Base-by-base conservation (phyloP, 164 flowering plant species). In the Sedum album region DNA sequence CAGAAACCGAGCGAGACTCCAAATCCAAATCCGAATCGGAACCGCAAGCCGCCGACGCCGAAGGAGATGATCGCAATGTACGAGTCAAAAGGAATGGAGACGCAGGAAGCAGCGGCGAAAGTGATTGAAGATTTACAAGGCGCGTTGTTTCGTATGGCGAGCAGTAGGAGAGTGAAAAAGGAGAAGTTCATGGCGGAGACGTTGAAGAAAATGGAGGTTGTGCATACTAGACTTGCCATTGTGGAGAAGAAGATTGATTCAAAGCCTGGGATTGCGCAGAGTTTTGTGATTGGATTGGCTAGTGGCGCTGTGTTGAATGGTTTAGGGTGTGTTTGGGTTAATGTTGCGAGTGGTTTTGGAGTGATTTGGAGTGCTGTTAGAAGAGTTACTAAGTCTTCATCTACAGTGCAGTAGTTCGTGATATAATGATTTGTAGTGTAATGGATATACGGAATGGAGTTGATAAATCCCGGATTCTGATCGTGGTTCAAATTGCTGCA, bases 121-220 rank as follows among this genome's bases (percentile, higher is more conserved):
- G 97, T 82, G 9, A 87, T 91, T 6, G 87, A 83, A 17, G 94
- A 91, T 72, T 82, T 91, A 31, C 97, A 91, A 79, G 75, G 71
- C 6, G 76, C 78, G 0, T 75, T 91, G 23, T 70, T 79, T 53
- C 70, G 78, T 49, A 76, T 80, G 31, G 60, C 82, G 30, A 71
- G 78, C 35, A 72, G 86, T 31, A 72, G 72, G n/a, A 72, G 73
- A 28, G 68, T 78, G 6, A 76, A 55, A 66, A 83, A 75, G 70
- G 86, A 78, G 67, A 81, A 72, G 64, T 71, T 76, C 76, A 65
- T 76, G 76, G 74, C 69, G 0, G 85, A 84, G 30, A 66, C 72
- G 11, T 70, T 81, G 0, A 69, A 84, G 48, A 87, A 85, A 80
- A 80, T 88, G 41, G 92, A 90, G 9, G 67, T 73, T n/a, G 72